Evolutionary conservation across 2,329 filamentous ascomycete genomes (phyloP).

Genomic region (Diaporthe amygdali): DNA sequence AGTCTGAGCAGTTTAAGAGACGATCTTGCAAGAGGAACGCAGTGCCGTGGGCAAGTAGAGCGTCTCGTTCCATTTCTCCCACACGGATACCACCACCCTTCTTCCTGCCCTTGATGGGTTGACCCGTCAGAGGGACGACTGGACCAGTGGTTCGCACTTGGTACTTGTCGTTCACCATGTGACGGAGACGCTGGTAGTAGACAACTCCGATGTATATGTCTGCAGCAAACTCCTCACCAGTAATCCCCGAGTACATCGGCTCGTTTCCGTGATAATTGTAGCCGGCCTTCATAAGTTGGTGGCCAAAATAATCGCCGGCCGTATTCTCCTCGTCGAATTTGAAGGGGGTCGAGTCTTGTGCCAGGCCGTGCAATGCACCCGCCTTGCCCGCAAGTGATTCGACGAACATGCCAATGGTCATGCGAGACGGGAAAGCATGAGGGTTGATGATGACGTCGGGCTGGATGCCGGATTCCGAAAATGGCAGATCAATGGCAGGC

Average conservation of each 20-base stretch:
- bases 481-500: slow-evolving; percentile 93
- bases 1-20: slow-evolving; percentile 96
- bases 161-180: slow-evolving; percentile 99
- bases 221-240: slow-evolving; percentile 88
- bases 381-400: slow-evolving; percentile 96
- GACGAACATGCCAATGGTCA: slow-evolving; percentile 99
- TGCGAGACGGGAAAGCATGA: slow-evolving; percentile 97
- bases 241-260: slow-evolving; percentile 98
- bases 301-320: slow-evolving; percentile 91
- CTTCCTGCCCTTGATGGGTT: slow-evolving; percentile 96
- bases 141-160: slow-evolving; percentile 96
- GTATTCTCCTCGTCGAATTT: slow-evolving; percentile 92
- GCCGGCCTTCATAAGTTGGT: slow-evolving; percentile 92
- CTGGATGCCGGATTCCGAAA: slow-evolving; percentile 94
- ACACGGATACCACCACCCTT: slow-evolving; percentile 98
- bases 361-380: slow-evolving; percentile 91
- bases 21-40: slow-evolving; percentile 95
- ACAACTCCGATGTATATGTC: slow-evolving; percentile 98
- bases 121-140: slow-evolving; percentile 86
- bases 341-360: slow-evolving; percentile 95
- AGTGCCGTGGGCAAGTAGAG: slow-evolving; percentile 91
- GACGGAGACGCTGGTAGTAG: slow-evolving; percentile 95
- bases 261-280: slow-evolving; percentile 99
- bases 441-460: slow-evolving; percentile 99
- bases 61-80: slow-evolving; percentile 98